Conservation (phyloP, 1,139 yeast species). For the Suhomyces choctaworum region DNA sequence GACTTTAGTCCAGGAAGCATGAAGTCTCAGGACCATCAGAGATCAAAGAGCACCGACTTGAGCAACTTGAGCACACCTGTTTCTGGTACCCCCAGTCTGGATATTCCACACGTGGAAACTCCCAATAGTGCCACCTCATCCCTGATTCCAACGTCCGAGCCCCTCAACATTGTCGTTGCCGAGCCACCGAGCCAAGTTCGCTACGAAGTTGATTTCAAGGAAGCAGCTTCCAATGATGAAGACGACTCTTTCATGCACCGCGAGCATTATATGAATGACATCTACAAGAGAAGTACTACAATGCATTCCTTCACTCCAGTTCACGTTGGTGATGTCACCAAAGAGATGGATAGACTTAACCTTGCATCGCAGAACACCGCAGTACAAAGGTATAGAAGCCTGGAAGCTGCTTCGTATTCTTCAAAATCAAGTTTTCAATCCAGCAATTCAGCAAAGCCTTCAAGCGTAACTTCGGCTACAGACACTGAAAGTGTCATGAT, state of each 20-base stretch:
- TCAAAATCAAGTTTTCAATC: slow-evolving; percentile 35
- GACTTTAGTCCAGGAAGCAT: not conserved
- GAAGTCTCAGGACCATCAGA: not conserved
- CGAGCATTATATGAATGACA: slow-evolving; percentile 13
- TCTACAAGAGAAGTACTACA: slow-evolving; percentile 12
- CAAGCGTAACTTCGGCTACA: slow-evolving; percentile 23
- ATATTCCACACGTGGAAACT: not conserved
- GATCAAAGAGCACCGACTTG: slow-evolving; percentile 10
- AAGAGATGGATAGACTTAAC: slow-evolving; percentile 13
- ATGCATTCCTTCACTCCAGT: slow-evolving; percentile 4
- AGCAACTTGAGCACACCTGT: slow-evolving; percentile 7
- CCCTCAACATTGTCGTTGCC: slow-evolving; percentile 27
- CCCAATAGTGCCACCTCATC: not conserved
- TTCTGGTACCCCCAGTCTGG: not conserved
- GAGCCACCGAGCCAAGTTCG: slow-evolving; percentile 42
- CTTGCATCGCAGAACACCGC: not conserved
- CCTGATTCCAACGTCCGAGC: slow-evolving; percentile 5
- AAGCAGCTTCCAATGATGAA: slow-evolving; percentile 24
- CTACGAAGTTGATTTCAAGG: slow-evolving; percentile 46
- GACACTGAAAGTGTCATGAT: slow-evolving; percentile 42
- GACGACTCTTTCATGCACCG: slow-evolving; percentile 13
- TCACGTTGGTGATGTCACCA: slow-evolving; percentile 10
- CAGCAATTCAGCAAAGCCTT: slow-evolving; percentile 26
- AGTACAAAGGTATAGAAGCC: not conserved
- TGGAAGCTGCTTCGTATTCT: slow-evolving; percentile 8